Percentiles rank a stretch among this genome's conserved stretches.
Evolutionary conservation across 352 stramenopile species (phyloP).

Genomic region (Phytophthora pini): DNA sequence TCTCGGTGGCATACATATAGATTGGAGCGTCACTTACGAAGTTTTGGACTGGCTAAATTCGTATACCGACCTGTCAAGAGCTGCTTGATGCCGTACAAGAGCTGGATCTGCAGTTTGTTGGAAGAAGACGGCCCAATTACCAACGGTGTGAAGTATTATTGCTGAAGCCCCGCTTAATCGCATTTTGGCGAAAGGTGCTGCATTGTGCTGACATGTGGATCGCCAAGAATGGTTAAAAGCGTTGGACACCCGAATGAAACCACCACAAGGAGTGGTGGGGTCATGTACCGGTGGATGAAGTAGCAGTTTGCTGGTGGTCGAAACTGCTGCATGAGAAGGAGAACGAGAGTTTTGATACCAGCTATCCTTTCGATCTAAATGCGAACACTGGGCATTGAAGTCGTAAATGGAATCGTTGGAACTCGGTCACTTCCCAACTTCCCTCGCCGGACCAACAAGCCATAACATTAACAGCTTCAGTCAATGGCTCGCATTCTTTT

Average conservation of each 20-base stretch:
- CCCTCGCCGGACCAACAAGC: constrained; percentile 14
- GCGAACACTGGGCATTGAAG: neutral
- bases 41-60: neutral
- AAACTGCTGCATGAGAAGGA: constrained; percentile 22
- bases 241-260: constrained; percentile 26
- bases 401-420: neutral
- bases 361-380: constrained; percentile 2
- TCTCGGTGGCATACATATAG: neutral
- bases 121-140: neutral
- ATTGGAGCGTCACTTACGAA: neutral
- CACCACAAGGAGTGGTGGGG: neutral
- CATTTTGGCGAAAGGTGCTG: constrained; percentile 15
- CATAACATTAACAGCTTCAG: neutral
- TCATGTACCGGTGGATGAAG: constrained; percentile 12
- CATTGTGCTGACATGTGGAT: neutral
- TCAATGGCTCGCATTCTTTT: constrained; percentile 25
- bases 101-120: neutral
- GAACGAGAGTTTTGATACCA: constrained; percentile 2
- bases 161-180: constrained; percentile 1
- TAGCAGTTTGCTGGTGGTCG: constrained; percentile 6
- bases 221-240: constrained; percentile 12
- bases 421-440: constrained; percentile 29
- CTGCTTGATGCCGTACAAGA: no score
- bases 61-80: no score
- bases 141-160: neutral